These are phyloP conservation scores for Yamadazyma membranifaciens DNA, from an alignment of 1,139 yeast genomes.

Conservation along the genomic window DNA sequence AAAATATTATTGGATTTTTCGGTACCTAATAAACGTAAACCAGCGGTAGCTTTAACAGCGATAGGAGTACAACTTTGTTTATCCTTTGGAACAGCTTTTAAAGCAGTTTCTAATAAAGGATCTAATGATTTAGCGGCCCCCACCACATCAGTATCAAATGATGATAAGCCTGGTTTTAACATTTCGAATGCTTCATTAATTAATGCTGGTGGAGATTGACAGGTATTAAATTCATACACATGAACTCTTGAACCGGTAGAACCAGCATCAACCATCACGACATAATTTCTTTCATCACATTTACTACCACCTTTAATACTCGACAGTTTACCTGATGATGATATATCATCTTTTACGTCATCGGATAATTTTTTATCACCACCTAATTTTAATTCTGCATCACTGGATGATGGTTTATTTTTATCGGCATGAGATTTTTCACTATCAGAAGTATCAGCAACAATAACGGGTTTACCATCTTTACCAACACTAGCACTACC, in stretches of 20 bases:
- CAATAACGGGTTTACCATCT: conserved; percentile 12
- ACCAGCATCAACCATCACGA: conserved; percentile 95
- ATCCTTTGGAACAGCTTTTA: conserved; percentile 70
- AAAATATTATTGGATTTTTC: conserved; percentile 69
- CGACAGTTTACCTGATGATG: background rate
- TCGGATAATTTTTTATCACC: conserved; percentile 3
- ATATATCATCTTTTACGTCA: background rate
- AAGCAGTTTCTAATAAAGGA: conserved; percentile 71
- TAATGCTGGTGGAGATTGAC: conserved; percentile 77
- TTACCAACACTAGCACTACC: conserved; percentile 9
- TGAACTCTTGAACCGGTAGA: conserved; percentile 96
- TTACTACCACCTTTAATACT: conserved; percentile 8
- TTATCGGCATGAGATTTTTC: conserved; percentile 15
- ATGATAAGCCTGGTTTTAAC: conserved; percentile 90
- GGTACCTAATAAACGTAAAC: conserved; percentile 81
- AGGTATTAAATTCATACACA: conserved; percentile 85
- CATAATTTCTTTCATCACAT: conserved; percentile 44
- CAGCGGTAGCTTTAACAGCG: conserved; percentile 98
- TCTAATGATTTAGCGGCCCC: conserved; percentile 91
- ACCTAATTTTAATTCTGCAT: background rate
- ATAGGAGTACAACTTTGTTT: conserved; percentile 82
- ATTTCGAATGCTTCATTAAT: conserved; percentile 79
- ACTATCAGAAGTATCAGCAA: conserved; percentile 17
- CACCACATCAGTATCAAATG: conserved; percentile 72
- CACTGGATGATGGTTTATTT: conserved; percentile 9